Evolutionary conservation across 805 yeast genomes (phyloP), one percentile per base, ranked within the genome.

Genomic region (Saturnispora hagleri): DNA sequence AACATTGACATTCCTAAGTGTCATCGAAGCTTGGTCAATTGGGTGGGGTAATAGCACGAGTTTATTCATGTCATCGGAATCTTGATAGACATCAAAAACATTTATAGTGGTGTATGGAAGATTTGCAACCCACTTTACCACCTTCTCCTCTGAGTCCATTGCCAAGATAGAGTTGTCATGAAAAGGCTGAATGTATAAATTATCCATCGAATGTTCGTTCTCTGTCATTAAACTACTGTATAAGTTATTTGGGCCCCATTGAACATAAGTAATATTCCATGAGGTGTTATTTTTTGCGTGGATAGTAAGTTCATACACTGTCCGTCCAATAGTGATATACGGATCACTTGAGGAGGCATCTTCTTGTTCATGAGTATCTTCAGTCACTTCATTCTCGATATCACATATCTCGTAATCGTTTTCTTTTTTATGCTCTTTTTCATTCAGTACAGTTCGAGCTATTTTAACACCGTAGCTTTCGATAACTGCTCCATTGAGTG

Each of bases 191-290:
- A 91, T 80, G 57, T 85, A 86, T 3, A 89, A 69, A 35, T 82
- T 81, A 66, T 90, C 98, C 17, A 74, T 64, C 3, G 95, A 81
- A 22, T 73, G 71, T 46, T 69, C 69, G 55, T 79, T 76, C 57
- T 80, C 81, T 36, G 61, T 59, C 2, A 71, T 72, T 42, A 80
- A 65, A 53, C 71, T 75, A 13, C 64, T 70, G 65, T 91, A 96
- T 49, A 89, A 71, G 57, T 87, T 82, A 65, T 91, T 91, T 44
- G 96, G 95, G 9, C 93, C 95, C 97, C 97, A 93, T 36, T 84
- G 76, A 1, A 95, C 75, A 62, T 85, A 89, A 0, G 90, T 82
- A 17, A 93, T 86, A 60, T 89, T 86, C 93, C 97, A 90, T 2
- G 82, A 77, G 0, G 83, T 69, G 54, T 80, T 80, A 54, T 79